Conservation (phyloP, 1,139 yeast species). For the Nakaseomyces bracarensis region DNA sequence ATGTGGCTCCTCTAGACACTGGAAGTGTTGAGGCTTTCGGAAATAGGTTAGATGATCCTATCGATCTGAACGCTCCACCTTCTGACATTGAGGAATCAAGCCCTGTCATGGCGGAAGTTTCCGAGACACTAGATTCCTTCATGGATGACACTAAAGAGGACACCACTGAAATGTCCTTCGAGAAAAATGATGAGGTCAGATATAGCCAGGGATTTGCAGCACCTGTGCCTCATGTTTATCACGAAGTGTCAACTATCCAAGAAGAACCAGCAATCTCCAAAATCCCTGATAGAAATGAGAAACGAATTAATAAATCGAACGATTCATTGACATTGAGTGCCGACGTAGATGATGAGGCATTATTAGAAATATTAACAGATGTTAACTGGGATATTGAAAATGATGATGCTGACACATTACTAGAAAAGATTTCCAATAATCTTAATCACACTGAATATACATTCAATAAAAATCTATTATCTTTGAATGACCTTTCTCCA, state of each 20-base stretch:
- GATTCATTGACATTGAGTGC: conserved; percentile 7
- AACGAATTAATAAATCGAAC: not conserved
- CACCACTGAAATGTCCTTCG: conserved; percentile 24
- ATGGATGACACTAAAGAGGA: conserved; percentile 11
- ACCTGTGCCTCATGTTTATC: conserved; percentile 21
- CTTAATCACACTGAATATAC: conserved; percentile 43
- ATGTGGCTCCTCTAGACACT: conserved; percentile 6
- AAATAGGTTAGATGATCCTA: not conserved
- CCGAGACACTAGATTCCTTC: conserved; percentile 1
- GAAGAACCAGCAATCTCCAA: conserved; percentile 19
- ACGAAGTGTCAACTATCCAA: conserved; percentile 29
- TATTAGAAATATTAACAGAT: conserved; percentile 52
- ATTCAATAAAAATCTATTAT: conserved; percentile 37
- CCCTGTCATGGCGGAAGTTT: conserved; percentile 1
- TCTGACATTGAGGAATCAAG: not conserved
- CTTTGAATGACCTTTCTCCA: conserved; percentile 35
- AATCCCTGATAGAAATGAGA: not conserved
- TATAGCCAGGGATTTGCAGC: conserved; percentile 20
- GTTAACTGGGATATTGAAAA: conserved; percentile 56
- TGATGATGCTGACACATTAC: conserved; percentile 52
- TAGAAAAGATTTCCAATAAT: conserved; percentile 49
- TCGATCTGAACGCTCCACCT: conserved; percentile 11
- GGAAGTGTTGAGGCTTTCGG: conserved; percentile 4
- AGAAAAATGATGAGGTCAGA: conserved; percentile 28
- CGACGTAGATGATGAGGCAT: conserved; percentile 23